phyloP scores from a whole-genome alignment of 2,329 filamentous ascomycete genomes.

The Aspergillus persii region DNA sequence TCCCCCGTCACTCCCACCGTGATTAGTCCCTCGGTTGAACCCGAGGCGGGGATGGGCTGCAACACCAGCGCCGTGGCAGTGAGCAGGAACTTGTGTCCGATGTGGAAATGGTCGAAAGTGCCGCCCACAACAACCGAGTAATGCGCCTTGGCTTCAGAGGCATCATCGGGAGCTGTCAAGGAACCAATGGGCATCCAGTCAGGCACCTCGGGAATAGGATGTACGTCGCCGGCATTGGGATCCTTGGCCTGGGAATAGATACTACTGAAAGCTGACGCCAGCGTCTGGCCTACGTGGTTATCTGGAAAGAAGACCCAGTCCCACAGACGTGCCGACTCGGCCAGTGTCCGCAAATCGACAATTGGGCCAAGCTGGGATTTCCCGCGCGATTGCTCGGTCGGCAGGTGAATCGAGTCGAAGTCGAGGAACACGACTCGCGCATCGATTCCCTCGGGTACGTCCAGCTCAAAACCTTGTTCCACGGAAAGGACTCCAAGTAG shows the following conservation, averaged over 20 bases:
- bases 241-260: slow-evolving; percentile 21
- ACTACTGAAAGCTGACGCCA: slow-evolving; percentile 36
- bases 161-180: slow-evolving; percentile 23
- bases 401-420: slow-evolving; percentile 45
- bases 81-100: slow-evolving; percentile 92
- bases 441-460: slow-evolving; percentile 71
- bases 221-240: slow-evolving; percentile 17
- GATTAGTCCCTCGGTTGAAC: slow-evolving; percentile 53
- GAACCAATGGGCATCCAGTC: slow-evolving; percentile 22
- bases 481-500: slow-evolving; percentile 72
- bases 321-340: slow-evolving; percentile 35
- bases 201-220: slow-evolving; percentile 21
- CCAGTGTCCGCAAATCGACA: slow-evolving; percentile 49
- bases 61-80: slow-evolving; percentile 78
- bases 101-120: slow-evolving; percentile 94
- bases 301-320: slow-evolving; percentile 32
- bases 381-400: slow-evolving; percentile 4
- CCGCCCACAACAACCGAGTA: slow-evolving; percentile 77
- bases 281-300: slow-evolving; percentile 25
- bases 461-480: slow-evolving; percentile 60
- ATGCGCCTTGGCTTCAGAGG: slow-evolving; percentile 38
- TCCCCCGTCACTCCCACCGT: slow-evolving; percentile 88
- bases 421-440: slow-evolving; percentile 71
- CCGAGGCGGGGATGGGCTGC: slow-evolving; percentile 46
- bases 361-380: slow-evolving; percentile 47